Conservation (phyloP, 139 green algal species). For the Pleodorina starrii region DNA sequence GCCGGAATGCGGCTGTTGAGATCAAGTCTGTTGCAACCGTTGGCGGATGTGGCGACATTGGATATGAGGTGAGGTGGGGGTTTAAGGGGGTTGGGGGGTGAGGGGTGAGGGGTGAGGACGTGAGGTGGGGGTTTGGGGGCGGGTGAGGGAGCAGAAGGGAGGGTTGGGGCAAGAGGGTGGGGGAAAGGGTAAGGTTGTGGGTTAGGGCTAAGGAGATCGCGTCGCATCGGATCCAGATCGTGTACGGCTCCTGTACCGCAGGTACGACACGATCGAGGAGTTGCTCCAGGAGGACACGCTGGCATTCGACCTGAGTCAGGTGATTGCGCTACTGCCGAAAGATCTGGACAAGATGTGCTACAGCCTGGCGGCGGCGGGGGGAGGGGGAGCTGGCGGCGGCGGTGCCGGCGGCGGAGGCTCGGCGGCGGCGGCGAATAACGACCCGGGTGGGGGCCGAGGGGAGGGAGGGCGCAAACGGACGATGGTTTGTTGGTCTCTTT, state of each 20-base stretch:
- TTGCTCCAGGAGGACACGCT: slow-evolving; percentile 55
- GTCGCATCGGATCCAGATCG: too few species aligned
- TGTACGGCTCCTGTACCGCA: too few species aligned
- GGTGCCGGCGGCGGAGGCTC: neutral
- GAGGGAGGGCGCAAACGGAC: too few species aligned
- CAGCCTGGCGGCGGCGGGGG: slow-evolving; percentile 48
- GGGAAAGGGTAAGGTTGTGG: neutral
- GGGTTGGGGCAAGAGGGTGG: neutral
- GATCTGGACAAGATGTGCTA: slow-evolving; percentile 78
- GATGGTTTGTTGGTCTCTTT: too few species aligned
- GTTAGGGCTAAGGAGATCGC: too few species aligned
- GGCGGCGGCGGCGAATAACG: neutral
- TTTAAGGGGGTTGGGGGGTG: too few species aligned
- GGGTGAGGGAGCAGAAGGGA: neutral
- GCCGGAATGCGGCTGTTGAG: slow-evolving; percentile 79
- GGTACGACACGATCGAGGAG: slow-evolving; percentile 69
- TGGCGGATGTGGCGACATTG: slow-evolving; percentile 83
- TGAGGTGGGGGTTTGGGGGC: neutral
- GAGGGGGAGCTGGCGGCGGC: neutral
- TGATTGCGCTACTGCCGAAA: slow-evolving; percentile 32
- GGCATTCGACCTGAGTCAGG: neutral
- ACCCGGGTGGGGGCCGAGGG: neutral
- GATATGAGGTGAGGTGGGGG: slow-evolving; percentile 65
- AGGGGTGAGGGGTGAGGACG: neutral
- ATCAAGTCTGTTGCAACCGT: slow-evolving; percentile 90